These are phyloP conservation scores for Kregervanrija delftensis DNA, from an alignment of 805 yeast species.

Conservation along the genomic window DNA sequence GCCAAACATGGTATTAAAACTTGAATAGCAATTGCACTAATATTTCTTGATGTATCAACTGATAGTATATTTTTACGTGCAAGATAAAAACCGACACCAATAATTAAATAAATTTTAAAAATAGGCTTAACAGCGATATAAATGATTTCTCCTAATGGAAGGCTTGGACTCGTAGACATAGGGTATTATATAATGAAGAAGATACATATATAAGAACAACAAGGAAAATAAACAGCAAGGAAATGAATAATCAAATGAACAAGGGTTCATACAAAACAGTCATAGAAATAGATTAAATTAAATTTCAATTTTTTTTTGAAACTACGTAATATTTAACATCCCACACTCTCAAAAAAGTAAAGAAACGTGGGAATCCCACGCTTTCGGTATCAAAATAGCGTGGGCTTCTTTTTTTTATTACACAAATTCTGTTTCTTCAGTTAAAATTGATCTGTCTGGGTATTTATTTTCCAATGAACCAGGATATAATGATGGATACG, in stretches of 20 bases:
- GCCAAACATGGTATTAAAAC: conserved; percentile 71
- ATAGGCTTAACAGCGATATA: conserved; percentile 81
- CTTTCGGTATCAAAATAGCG: no score
- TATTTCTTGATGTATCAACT: conserved; percentile 62
- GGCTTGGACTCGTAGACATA: background rate
- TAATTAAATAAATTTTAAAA: conserved; percentile 69
- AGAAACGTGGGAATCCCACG: no score
- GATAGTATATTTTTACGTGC: conserved; percentile 58
- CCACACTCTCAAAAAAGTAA: no score
- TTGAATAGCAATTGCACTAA: conserved; percentile 64
- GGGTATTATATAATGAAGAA: background rate
- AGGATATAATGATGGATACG: conserved; percentile 24
- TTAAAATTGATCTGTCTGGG: no score
- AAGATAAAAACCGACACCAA: conserved; percentile 57
- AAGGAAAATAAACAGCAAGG: background rate
- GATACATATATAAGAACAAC: background rate
- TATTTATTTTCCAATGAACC: no score
- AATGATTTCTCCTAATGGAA: conserved; percentile 53
- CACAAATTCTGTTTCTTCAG: no score
- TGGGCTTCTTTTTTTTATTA: no score
- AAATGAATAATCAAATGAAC: no score
- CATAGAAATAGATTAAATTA: no score
- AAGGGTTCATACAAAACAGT: no score
- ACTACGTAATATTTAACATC: no score
- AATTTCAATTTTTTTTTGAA: no score